These are phyloP conservation scores for Nakaseomyces bracarensis DNA, from an alignment of 1,139 yeast genomes.

Conservation along the genomic window DNA sequence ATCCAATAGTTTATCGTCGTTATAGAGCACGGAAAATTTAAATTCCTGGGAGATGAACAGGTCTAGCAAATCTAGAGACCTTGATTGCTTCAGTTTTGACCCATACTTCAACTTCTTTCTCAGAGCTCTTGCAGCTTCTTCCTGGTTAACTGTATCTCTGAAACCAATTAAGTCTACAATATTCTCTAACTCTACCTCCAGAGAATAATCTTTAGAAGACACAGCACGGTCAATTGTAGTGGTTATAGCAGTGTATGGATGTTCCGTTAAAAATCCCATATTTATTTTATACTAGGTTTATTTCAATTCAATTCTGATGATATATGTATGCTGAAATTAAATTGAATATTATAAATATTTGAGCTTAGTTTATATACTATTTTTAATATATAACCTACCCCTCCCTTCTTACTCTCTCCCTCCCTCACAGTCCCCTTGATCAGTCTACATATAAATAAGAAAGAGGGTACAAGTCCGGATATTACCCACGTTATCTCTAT, in stretches of 20 bases:
- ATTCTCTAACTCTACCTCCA: conserved; percentile 37
- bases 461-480: background rate
- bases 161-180: conserved; percentile 31
- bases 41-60: conserved; percentile 70
- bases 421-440: too few species aligned
- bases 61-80: conserved; percentile 62
- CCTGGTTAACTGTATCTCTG: conserved; percentile 23
- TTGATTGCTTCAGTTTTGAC: conserved; percentile 21
- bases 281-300: background rate
- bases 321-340: too few species aligned
- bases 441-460: background rate
- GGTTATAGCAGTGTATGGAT: conserved; percentile 49
- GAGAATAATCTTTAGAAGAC: conserved; percentile 35
- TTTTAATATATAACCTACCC: too few species aligned
- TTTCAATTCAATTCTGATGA: too few species aligned
- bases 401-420: too few species aligned
- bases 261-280: conserved; percentile 46
- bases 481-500: background rate
- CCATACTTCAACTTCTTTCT: conserved; percentile 88
- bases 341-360: too few species aligned
- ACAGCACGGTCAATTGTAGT: conserved; percentile 43
- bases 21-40: conserved; percentile 40
- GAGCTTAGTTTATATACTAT: too few species aligned
- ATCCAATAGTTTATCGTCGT: conserved; percentile 64
- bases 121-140: conserved; percentile 83